Evolutionary conservation across 176 grass and related monocot species (phyloP).

Genomic region (Puya raimondii): DNA sequence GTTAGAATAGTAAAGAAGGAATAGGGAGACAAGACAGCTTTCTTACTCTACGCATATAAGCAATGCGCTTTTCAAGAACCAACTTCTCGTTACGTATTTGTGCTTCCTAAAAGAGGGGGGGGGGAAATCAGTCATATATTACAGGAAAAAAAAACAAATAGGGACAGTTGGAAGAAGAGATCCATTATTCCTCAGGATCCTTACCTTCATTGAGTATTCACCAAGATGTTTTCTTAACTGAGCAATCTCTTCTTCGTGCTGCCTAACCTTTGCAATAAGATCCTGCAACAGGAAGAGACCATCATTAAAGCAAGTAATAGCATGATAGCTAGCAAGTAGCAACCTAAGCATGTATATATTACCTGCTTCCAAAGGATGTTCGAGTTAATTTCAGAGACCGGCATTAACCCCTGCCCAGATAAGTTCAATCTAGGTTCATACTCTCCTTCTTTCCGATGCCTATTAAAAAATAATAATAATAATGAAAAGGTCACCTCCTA

Average conservation of each 20-base stretch:
- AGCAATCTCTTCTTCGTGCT: conserved; percentile 74
- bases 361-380: conserved; percentile 80
- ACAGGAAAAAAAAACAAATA: conserved; percentile 17
- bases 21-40: not conserved
- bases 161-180: not conserved
- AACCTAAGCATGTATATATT: conserved; percentile 8
- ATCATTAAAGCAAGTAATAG: conserved; percentile 15
- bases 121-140: conserved; percentile 23
- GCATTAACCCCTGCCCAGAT: conserved; percentile 33
- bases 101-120: conserved; percentile 47
- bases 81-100: conserved; percentile 62
- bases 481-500: not conserved
- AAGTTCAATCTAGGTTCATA: conserved; percentile 49
- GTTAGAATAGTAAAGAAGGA: not conserved
- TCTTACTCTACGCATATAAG: conserved; percentile 73
- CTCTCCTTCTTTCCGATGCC: conserved; percentile 57
- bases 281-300: conserved; percentile 36
- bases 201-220: conserved; percentile 75
- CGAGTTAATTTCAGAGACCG: conserved; percentile 42
- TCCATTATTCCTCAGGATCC: not conserved
- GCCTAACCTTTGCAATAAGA: conserved; percentile 58
- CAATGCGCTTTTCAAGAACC: conserved; percentile 69
- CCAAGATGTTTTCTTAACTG: conserved; percentile 70
- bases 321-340: not conserved
- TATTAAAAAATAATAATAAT: conserved; percentile 21